Evolutionary conservation across 31 red algal species (phyloP).

Genomic region (Odonthalia washingtoniensis): DNA sequence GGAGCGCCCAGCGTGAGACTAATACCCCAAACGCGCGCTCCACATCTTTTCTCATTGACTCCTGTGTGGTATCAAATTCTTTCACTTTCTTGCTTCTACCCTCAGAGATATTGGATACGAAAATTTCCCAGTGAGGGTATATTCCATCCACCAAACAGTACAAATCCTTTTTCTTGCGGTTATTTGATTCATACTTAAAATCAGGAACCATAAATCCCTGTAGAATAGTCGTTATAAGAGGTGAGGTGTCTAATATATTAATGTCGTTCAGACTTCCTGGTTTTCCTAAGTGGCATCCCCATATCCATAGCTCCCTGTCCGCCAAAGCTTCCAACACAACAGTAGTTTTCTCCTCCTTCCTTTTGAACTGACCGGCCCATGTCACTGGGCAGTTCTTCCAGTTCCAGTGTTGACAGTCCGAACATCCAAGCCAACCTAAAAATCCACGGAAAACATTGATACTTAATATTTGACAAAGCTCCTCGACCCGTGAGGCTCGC

Average conservation of each 20-base stretch:
- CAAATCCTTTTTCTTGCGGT: not conserved
- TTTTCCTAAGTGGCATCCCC: not conserved
- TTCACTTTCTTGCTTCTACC: not conserved
- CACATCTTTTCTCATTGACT: slow-evolving; percentile 9
- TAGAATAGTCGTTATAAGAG: not conserved
- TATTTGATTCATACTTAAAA: not conserved
- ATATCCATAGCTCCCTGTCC: not conserved
- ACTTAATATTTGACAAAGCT: not conserved
- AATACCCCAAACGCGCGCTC: slow-evolving; percentile 17
- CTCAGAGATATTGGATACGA: not conserved
- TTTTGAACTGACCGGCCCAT: no score
- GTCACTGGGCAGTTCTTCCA: slow-evolving; percentile 14
- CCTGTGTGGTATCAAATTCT: not conserved
- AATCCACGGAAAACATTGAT: not conserved
- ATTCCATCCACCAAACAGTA: slow-evolving; percentile 3
- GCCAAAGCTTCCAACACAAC: not conserved
- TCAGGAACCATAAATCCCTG: not conserved
- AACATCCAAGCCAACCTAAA: not conserved
- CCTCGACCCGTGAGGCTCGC: not conserved
- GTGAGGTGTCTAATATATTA: not conserved
- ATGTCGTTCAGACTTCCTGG: not conserved
- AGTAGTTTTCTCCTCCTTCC: not conserved
- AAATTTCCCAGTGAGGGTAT: not conserved
- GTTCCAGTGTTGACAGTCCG: not conserved
- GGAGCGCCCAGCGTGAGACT: not conserved